Evolutionary conservation across 2,329 filamentous ascomycete species (phyloP), one percentile per base, ranked within the genome.

Genomic region (Fusarium sp.): DNA sequence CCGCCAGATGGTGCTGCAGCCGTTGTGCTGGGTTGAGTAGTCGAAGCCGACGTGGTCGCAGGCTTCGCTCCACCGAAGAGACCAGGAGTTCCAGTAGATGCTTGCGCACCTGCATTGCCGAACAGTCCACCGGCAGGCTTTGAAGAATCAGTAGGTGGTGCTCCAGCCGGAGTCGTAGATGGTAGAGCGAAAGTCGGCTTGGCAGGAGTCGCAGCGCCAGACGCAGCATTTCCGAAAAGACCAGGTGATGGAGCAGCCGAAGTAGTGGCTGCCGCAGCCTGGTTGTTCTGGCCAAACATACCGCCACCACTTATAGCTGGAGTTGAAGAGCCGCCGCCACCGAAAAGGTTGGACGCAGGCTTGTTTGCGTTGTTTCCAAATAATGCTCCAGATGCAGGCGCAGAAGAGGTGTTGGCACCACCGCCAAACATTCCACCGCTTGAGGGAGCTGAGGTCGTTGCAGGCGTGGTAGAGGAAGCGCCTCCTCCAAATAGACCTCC

Each of bases 121-220:
- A 76, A 76, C 9, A 76, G 52, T 46, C 46, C 54, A n/a, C 65
- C 50, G 7, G 69, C 64, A 53, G 76, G 67, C 58, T 77, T 76
- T 13, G 75, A 68, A 22, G 73, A 65, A 54, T 78, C 80, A 7
- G 78, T 72, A 1, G 85, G 84, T 56, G 85, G 85, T n/a, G 83
- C 81, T 35, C 85, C 85, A 22, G 85, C 85, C 17, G 85, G 85
- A 35, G 85, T 87, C 4, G 85, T 87, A 19, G 85, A 87, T 54
- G 80, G 78, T 33, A 85, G 71, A n/a, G 76, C 69, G 56, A 86
- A 82, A 53, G 79, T 62, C 17, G 84, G 81, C 74, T 86, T 87
- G n/a, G 78, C 77, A 23, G 78, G 76, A 49, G 80, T 79, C 20
- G 78, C 74, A 22, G 80, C 68, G 17, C 63, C 73, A 35, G 74